Evolutionary conservation across 2,329 filamentous ascomycete genomes (phyloP).

Genomic region (Pseudopyrenochaeta lycopersici): DNA sequence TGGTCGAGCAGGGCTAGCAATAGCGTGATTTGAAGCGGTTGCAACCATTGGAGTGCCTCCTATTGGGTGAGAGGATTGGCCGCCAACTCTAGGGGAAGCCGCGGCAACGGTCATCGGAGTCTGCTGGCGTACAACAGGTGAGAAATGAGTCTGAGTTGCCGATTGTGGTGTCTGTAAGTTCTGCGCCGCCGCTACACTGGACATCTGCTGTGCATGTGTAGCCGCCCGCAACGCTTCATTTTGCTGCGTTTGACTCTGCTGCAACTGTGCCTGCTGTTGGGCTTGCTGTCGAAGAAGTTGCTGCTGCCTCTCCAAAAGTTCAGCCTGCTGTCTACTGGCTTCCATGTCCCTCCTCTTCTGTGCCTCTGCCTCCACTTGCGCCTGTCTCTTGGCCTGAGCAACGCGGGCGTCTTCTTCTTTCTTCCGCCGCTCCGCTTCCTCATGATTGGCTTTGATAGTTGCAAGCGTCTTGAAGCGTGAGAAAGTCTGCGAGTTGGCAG

Average conservation of each 20-base stretch:
- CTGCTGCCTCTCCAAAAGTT: conserved; percentile 57
- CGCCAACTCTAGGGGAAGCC: conserved; percentile 53
- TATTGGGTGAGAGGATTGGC: conserved; percentile 45
- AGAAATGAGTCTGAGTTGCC: conserved; percentile 66
- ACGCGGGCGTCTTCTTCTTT: conserved; percentile 59
- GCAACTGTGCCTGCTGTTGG: conserved; percentile 38
- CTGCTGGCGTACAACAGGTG: conserved; percentile 64
- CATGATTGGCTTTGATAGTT: conserved; percentile 80
- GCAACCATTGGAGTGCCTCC: conserved; percentile 57
- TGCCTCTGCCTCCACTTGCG: conserved; percentile 43
- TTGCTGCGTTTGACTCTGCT: conserved; percentile 34
- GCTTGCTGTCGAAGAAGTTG: conserved; percentile 60
- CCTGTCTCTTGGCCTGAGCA: conserved; percentile 52
- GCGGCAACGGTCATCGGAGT: conserved; percentile 54
- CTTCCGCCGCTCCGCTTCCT: conserved; percentile 69
- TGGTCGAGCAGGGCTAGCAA: conserved; percentile 49
- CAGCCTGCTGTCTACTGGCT: conserved; percentile 39
- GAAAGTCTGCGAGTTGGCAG: conserved; percentile 84
- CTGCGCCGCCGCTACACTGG: conserved; percentile 30
- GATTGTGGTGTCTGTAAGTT: conserved; percentile 60
- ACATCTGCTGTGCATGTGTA: conserved; percentile 43
- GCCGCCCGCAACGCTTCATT: conserved; percentile 50
- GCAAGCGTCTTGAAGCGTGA: conserved; percentile 92
- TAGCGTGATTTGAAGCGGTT: conserved; percentile 48
- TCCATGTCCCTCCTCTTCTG: conserved; percentile 48